These are phyloP conservation scores for Dalbergia oliveri DNA, from an alignment of 306 rosid species.

Conservation along the genomic window DNA sequence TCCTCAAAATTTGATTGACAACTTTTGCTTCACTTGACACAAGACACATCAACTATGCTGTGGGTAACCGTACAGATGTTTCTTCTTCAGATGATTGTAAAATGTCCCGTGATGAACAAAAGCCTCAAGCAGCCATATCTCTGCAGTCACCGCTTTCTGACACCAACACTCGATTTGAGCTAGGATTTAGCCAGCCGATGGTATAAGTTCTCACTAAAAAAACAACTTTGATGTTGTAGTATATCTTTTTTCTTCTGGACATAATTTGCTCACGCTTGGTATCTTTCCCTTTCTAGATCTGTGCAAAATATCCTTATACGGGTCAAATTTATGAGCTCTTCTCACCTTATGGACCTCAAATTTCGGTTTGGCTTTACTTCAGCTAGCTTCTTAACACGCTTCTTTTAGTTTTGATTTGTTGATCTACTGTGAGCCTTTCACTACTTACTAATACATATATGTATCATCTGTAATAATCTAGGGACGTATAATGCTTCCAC, in stretches of 20 bases:
- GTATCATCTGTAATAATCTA: slow-evolving; percentile 47
- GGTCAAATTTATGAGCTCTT: slow-evolving; percentile 87
- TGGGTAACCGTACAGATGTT: slow-evolving; percentile 41
- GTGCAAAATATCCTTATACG: slow-evolving; percentile 72
- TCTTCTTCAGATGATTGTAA: slow-evolving; percentile 64
- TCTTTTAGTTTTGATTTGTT: slow-evolving; percentile 17
- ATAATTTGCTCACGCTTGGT: slow-evolving; percentile 42
- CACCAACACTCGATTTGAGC: slow-evolving; percentile 66
- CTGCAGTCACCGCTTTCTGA: slow-evolving; percentile 66
- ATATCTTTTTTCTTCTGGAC: slow-evolving; percentile 36
- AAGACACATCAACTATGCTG: slow-evolving; percentile 18
- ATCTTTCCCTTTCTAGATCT: slow-evolving; percentile 59
- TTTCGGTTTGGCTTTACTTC: slow-evolving; percentile 66
- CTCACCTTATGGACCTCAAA: slow-evolving; percentile 81
- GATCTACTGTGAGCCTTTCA: slow-evolving; percentile 12
- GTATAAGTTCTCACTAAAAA: slow-evolving; percentile 49
- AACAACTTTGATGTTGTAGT: slow-evolving; percentile 10
- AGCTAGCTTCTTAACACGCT: slow-evolving; percentile 38
- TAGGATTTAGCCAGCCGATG: slow-evolving; percentile 87
- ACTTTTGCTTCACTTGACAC: slow-evolving; percentile 26
- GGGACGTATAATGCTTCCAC: slow-evolving; percentile 97
- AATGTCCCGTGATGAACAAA: slow-evolving; percentile 64
- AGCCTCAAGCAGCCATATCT: slow-evolving; percentile 63
- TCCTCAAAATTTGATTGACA: neutral
- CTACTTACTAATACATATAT: slow-evolving; percentile 44